Evolutionary conservation across 805 yeast genomes (phyloP), one percentile per base, ranked within the genome.

Genomic region (Jamesozyma jinghongensis): DNA sequence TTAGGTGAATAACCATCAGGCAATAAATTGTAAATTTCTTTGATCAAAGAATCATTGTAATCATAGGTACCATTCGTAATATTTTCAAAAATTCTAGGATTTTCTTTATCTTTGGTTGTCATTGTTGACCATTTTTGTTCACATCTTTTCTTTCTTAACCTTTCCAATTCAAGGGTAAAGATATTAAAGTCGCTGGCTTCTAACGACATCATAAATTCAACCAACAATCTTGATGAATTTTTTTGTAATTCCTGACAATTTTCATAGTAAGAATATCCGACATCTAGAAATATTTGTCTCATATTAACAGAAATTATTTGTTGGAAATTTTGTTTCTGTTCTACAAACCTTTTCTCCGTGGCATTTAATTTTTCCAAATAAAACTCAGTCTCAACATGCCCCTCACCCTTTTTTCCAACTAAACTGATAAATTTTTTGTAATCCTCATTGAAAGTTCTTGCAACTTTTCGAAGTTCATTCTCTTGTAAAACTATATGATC

Each of bases 11-110:
- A 40, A 14, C 19, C 19, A 4, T 40, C 30, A 17, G 49, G 50
- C n/a, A 49, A 31, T 12, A 40, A 38, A 17, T 45, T 45, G 17
- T 43, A 48, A 17, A 52, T 43, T 29, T 48, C 37, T 33, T 50
- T 42, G 36, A 54, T 43, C n/a, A 54, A 37, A 3, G 55, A 43
- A 37, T 54, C 56, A 34, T 49, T 46, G 12, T 46, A 45, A 34
- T 53, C 58, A 34, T 48, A 48, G 20, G 55, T 40, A 2, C 54
- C 59, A 38, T 50, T 52, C 39, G 49, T 53, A n/a, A 56, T 40
- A 41, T 51, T 54, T 14, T 47, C 51, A 45, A 50, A 50, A 37
- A 38, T 45, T 26, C 48, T 48, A 8, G 56, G 54, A 39, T 55
- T 47, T 35, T 41, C 44, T 45, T 44, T 53, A 19, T 51, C 52